A percentile compares a stretch with the other conserved stretches of the same genome.
These are phyloP conservation scores for Suhomyces wounanorum DNA, from an alignment of 1,139 yeast species.

Conservation along the genomic window DNA sequence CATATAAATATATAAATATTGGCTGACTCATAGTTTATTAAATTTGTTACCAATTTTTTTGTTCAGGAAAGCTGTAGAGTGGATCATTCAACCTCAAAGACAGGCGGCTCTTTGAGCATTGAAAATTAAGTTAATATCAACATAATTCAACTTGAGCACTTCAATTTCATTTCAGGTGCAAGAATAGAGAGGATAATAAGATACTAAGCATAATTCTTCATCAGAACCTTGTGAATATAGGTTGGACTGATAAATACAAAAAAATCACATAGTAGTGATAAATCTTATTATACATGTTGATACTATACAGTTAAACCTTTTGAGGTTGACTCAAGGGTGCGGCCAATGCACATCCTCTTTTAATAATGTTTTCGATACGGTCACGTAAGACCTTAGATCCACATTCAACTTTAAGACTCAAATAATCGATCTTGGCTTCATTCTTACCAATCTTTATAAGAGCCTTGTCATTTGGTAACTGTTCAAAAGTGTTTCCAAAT, in stretches of 20 bases:
- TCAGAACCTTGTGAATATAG: too few species aligned
- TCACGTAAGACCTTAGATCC: slow-evolving; percentile 75
- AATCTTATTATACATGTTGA: not conserved
- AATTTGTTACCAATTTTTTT: too few species aligned
- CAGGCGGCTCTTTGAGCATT: too few species aligned
- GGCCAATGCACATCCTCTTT: slow-evolving; percentile 75
- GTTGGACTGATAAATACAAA: not conserved
- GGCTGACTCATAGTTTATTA: too few species aligned
- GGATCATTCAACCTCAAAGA: too few species aligned
- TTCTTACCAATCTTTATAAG: slow-evolving; percentile 68
- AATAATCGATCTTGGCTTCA: slow-evolving; percentile 69
- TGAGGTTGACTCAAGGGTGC: slow-evolving; percentile 64
- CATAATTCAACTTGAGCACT: too few species aligned
- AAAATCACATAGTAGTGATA: not conserved
- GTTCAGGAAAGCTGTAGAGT: too few species aligned
- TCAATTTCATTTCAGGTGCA: too few species aligned
- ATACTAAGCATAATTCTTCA: too few species aligned
- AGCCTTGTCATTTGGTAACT: slow-evolving; percentile 48
- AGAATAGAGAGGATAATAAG: too few species aligned
- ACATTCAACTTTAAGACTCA: slow-evolving; percentile 70
- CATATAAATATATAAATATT: too few species aligned
- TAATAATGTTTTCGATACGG: slow-evolving; percentile 78
- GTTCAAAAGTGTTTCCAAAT: slow-evolving; percentile 74
- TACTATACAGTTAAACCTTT: slow-evolving; percentile 15
- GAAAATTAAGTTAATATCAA: too few species aligned